Evolutionary conservation across 805 yeast species (phyloP), one percentile per base, ranked within the genome.

Genomic region (Lipomyces sp.): DNA sequence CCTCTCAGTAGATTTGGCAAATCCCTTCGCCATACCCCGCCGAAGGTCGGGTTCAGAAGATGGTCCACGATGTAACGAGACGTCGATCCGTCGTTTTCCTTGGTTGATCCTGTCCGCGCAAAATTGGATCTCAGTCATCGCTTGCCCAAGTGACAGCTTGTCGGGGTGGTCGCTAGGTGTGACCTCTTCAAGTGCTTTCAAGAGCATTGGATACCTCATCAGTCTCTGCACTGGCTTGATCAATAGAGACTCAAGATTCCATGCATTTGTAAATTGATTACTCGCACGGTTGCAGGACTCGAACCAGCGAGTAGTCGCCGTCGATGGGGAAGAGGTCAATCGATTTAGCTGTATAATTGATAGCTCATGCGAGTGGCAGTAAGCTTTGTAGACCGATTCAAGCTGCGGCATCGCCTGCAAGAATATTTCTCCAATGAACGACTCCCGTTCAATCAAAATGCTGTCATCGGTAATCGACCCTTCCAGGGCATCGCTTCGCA

Each of bases 201-300:
- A 45, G 18, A 72, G 61, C 22, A 72, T 53, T 0, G 76, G 75
- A 43, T 76, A 75, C 53, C 71, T 70, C 31, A 68, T 60, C 29
- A 77, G 53, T 31, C 79, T 61, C 58, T 75, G 78, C 4, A 76
- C 67, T 0, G 80, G 80, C 51, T 70, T 72, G 41, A 68, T 65
- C 19, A 76, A 57, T 31, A 76, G 60, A 4, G 70, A 61, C 41
- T 73, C 74, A 37, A 74, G 58, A 22, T 73, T 67, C 73, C 75
- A 69, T 1, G 72, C 70, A 1, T 66, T 65, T 2, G 74, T 68
- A 28, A 55, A 45, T 10, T 51, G 38, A 36, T 61, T 53, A 13
- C 66, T 63, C 18, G 65, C 56, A 22, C 51, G 57, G 13, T 59
- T 52, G 41, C 73, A 63, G 28, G 63, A 64, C 4, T 57, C 42